Percentiles rank a stretch among this genome's conserved stretches.
Conservation (phyloP, 345 rosid species). For the Adansonia digitata region DNA sequence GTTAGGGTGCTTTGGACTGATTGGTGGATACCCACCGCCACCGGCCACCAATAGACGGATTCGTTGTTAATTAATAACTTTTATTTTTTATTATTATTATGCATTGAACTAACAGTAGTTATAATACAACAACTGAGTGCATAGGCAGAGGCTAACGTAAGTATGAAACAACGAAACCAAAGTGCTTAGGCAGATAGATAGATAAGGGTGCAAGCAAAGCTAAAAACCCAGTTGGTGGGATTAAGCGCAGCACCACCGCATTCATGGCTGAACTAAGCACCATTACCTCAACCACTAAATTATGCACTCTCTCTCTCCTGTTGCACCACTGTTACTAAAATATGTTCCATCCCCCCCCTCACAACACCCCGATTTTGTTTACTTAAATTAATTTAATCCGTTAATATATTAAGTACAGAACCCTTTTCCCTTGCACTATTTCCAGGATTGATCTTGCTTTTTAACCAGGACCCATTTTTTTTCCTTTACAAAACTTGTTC, state of each 20-base stretch:
- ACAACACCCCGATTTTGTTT: not conserved
- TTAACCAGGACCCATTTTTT: not conserved
- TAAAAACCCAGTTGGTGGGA: not conserved
- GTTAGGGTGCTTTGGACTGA: conserved; percentile 15
- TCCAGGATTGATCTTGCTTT: conserved; percentile 6
- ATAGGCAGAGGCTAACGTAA: not conserved
- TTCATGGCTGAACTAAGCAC: not conserved
- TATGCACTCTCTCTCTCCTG: not conserved
- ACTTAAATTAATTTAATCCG: not conserved
- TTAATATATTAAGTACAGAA: not conserved
- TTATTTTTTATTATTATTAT: not conserved
- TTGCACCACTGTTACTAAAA: not conserved
- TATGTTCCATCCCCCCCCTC: not conserved
- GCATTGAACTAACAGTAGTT: not conserved
- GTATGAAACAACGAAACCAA: too few relatives aligned
- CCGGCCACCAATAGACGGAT: too few relatives aligned
- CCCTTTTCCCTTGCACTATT: not conserved
- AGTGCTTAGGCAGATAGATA: too few relatives aligned
- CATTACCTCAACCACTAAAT: not conserved
- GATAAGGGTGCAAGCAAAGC: not conserved
- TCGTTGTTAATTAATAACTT: conserved; percentile 17
- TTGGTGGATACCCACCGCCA: conserved; percentile 8
- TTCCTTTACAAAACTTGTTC: not conserved
- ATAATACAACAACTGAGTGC: not conserved
- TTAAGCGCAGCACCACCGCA: not conserved